phyloP scores from a whole-genome alignment of 495 filamentous ascomycete species.

The Aspergillus carlsbadensis region DNA sequence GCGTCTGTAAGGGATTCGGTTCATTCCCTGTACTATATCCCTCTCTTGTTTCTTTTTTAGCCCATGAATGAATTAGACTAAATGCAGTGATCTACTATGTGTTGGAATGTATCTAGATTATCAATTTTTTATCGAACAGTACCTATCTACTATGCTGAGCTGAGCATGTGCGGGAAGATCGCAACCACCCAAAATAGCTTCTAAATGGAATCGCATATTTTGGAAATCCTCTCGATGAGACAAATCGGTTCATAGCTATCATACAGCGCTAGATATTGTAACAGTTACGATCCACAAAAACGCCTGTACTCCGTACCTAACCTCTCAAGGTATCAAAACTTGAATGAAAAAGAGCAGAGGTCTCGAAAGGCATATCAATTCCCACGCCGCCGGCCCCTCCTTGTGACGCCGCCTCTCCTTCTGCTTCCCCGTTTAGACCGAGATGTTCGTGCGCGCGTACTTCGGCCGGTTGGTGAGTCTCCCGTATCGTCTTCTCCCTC shows the following conservation, averaged over 20 bases:
- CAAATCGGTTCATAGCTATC: slow-evolving; percentile 1
- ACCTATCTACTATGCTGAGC: too few species aligned
- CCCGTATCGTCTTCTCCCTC: slow-evolving; percentile 40
- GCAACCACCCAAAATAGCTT: too few species aligned
- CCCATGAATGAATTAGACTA: slow-evolving; percentile 45
- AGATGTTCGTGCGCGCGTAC: slow-evolving; percentile 40
- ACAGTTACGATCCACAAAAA: slow-evolving; percentile 8
- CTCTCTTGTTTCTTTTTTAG: slow-evolving; percentile 35
- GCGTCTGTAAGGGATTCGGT: slow-evolving; percentile 61
- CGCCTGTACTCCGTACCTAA: slow-evolving; percentile 16
- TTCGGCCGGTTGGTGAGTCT: slow-evolving; percentile 35
- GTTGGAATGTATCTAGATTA: slow-evolving; percentile 29
- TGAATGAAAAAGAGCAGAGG: not conserved
- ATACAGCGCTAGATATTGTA: slow-evolving; percentile 13
- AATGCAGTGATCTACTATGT: slow-evolving; percentile 45
- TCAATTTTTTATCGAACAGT: slow-evolving; percentile 4
- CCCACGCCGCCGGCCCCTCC: slow-evolving; percentile 40
- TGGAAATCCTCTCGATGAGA: not conserved
- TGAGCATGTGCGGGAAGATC: too few species aligned
- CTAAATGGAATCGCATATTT: too few species aligned
- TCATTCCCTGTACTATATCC: slow-evolving; percentile 41
- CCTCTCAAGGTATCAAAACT: slow-evolving; percentile 30
- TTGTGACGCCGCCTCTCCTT: slow-evolving; percentile 31
- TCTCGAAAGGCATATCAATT: slow-evolving; percentile 4
- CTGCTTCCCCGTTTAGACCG: slow-evolving; percentile 40